phyloP scores from a whole-genome alignment of 2,329 filamentous ascomycete species.

The Aspergillus latus region DNA sequence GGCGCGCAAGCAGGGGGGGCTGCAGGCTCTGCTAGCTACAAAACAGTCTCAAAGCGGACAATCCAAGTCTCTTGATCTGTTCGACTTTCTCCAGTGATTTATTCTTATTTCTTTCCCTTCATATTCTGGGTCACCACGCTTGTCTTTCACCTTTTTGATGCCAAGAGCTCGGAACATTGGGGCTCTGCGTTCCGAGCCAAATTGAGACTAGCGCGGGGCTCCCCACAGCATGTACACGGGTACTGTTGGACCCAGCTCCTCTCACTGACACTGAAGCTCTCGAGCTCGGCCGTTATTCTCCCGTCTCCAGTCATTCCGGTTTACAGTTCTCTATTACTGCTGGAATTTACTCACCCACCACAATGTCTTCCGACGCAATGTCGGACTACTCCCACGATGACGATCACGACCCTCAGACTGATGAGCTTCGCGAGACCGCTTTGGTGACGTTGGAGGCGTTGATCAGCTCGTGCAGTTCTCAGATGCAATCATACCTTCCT shows the following conservation, averaged over 20 bases:
- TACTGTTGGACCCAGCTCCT: constrained; percentile 29
- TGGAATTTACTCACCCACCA: background rate
- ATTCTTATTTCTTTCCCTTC: background rate
- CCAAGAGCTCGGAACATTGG: constrained; percentile 23
- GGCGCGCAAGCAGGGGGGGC: constrained; percentile 53
- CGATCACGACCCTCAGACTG: constrained; percentile 45
- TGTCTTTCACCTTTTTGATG: constrained; percentile 16
- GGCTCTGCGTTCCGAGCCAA: constrained; percentile 13
- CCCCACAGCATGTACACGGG: constrained; percentile 8
- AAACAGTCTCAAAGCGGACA: constrained; percentile 32
- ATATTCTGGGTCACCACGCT: background rate
- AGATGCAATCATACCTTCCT: constrained; percentile 80
- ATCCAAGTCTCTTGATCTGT: constrained; percentile 47
- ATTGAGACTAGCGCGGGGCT: constrained; percentile 36
- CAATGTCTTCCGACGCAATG: constrained; percentile 23
- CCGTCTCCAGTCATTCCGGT: background rate
- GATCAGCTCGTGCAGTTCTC: constrained; percentile 75
- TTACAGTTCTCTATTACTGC: background rate
- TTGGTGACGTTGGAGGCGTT: constrained; percentile 66
- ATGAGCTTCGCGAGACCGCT: constrained; percentile 62
- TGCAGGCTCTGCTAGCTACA: constrained; percentile 55
- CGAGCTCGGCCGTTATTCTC: background rate
- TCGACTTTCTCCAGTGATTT: constrained; percentile 53
- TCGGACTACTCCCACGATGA: constrained; percentile 36
- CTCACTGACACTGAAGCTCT: constrained; percentile 5